Evolutionary conservation across 805 yeast genomes (phyloP).

Genomic region (Metschnikowia drakensbergensis): DNA sequence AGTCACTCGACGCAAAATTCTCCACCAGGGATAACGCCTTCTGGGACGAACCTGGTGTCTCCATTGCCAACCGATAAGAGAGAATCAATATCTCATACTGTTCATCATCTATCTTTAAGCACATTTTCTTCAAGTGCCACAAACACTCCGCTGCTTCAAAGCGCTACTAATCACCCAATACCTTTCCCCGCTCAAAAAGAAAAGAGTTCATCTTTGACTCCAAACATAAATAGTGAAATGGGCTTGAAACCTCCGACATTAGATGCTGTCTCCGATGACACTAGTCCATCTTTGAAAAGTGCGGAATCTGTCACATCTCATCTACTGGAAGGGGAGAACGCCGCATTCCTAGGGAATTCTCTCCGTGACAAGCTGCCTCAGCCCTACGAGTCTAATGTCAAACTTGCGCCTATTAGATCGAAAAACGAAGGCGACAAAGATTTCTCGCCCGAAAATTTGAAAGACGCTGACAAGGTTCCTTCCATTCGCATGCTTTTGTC

Average conservation of each 20-base stretch:
- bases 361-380: background rate
- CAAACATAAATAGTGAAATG: background rate
- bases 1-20: background rate
- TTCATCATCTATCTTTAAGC: background rate
- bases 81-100: background rate
- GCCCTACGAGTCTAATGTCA: background rate
- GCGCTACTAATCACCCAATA: background rate
- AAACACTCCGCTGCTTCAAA: background rate
- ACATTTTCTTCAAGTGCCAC: background rate
- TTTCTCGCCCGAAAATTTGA: conserved; percentile 1
- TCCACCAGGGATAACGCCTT: background rate
- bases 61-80: background rate
- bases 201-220: background rate
- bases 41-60: background rate
- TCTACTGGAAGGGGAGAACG: background rate
- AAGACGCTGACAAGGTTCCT: conserved; percentile 14
- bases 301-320: background rate
- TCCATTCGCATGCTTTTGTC: conserved; percentile 18
- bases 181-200: background rate
- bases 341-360: background rate
- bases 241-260: background rate
- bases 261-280: background rate
- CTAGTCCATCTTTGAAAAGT: conserved; percentile 4
- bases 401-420: conserved; percentile 12
- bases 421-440: background rate